Base-by-base conservation (phyloP, 2,329 filamentous ascomycete species). In the Stachybotrys chartarum region DNA sequence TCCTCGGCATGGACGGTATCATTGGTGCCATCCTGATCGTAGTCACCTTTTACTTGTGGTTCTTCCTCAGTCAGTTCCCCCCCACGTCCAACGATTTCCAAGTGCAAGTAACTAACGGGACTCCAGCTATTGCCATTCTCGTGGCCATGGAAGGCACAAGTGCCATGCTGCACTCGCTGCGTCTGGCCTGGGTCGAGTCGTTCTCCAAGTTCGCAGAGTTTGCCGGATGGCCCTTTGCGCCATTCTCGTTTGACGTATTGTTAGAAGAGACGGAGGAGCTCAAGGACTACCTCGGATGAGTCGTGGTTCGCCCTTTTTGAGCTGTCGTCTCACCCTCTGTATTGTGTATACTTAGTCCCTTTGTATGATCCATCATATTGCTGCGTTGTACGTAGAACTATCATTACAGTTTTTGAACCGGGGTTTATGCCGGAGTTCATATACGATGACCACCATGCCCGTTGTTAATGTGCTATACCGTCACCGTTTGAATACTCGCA, bases 191-290 rank as follows among this genome's bases (percentile, higher is more conserved):
- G 92, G 92, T 97, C 59, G 93, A 97, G 74, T 93, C 92, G 17
- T 97, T 97, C 85, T 95, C 90, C 75, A 96, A 96, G 78, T 93
- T 96, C 78, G 95, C 95, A 72, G 86, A 96, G 69, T 94, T 94
- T 66, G 88, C 90, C 57, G 92, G 92, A 54, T 84, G 91, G 72
- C 80, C 91, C 1, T 97, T 97, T 72, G 80, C 86, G 67, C 92
- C 92, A 5, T 96, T 97, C 70, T 94, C 88, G 60, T 97, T 97
- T 72, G 85, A 87, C 75, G 79, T 83, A 42, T 75, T 96, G 69
- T 74, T 97, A 62, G 92, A 96, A 72, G 91, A 96, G 70, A 90
- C 94, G 57, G 82, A 85, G 60, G 78, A 81, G 55, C 68, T 82
- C 63, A 81, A 78, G 64, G 79, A 82, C 59, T 84, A 78, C 63